phyloP scores from a whole-genome alignment of 2,329 filamentous ascomycete genomes.

The Calonectria hawksworthii region DNA sequence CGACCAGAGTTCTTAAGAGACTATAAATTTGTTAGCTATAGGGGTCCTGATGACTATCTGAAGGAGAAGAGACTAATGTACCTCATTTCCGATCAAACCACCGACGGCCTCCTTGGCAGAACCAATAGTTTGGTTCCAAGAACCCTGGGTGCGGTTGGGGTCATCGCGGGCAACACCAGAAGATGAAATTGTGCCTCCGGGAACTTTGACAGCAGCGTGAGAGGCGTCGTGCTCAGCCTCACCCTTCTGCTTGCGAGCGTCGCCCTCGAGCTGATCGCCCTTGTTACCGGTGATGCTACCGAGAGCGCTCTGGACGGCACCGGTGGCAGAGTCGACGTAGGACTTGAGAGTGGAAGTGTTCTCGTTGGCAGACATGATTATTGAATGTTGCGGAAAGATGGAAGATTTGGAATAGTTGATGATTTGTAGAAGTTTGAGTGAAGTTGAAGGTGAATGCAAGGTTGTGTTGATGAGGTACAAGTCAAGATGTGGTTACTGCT shows the following conservation, averaged over 20 bases:
- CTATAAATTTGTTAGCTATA: conserved; percentile 50
- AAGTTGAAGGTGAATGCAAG: neutral
- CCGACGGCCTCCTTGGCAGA: conserved; percentile 87
- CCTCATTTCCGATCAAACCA: conserved; percentile 80
- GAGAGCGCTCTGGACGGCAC: conserved; percentile 78
- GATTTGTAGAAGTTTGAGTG: neutral
- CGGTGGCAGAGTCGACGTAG: conserved; percentile 80
- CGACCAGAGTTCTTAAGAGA: conserved; percentile 80
- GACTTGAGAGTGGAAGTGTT: conserved; percentile 82
- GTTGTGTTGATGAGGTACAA: neutral
- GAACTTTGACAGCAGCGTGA: conserved; percentile 81
- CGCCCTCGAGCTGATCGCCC: conserved; percentile 75
- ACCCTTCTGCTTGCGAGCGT: conserved; percentile 75
- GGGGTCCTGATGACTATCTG: neutral
- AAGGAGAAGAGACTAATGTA: conserved; percentile 47
- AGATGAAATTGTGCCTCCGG: conserved; percentile 77
- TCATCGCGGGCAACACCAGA: conserved; percentile 80
- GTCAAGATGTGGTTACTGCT: conserved; percentile 9
- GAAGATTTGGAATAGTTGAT: neutral
- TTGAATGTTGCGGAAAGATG: conserved; percentile 28
- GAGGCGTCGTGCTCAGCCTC: conserved; percentile 79
- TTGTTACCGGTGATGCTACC: conserved; percentile 81
- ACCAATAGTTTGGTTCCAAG: conserved; percentile 92
- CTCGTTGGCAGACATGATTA: conserved; percentile 48
- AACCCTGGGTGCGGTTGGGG: conserved; percentile 78